A percentile compares a stretch with the other conserved stretches of the same genome.
Evolutionary conservation across 2,329 filamentous ascomycete genomes (phyloP).

Genomic region (Rhynchosporium agropyri): DNA sequence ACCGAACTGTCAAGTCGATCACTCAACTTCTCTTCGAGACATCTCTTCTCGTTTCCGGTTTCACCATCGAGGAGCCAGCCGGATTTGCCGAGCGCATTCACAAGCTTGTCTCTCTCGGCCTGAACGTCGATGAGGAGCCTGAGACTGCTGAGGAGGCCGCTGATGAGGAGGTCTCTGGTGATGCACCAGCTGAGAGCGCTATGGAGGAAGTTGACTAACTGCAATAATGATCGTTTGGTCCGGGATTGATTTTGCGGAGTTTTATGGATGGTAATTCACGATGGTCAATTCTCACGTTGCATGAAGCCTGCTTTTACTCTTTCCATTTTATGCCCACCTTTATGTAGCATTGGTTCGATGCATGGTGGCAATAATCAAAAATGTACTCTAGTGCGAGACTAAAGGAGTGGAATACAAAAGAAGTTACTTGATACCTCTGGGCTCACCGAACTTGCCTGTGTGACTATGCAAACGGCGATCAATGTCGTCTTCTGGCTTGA

Average conservation of each 20-base stretch:
- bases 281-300: slow-evolving; percentile 32
- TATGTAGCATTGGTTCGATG: slow-evolving; percentile 22
- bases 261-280: slow-evolving; percentile 38
- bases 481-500: background rate
- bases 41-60: slow-evolving; percentile 95
- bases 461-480: slow-evolving; percentile 10
- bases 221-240: slow-evolving; percentile 29
- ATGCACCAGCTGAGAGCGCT: slow-evolving; percentile 69
- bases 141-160: slow-evolving; percentile 68
- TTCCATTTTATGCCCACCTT: slow-evolving; percentile 14
- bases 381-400: slow-evolving; percentile 28
- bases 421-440: slow-evolving; percentile 16
- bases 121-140: slow-evolving; percentile 95
- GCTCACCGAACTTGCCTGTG: slow-evolving; percentile 1
- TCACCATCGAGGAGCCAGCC: slow-evolving; percentile 99
- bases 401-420: slow-evolving; percentile 23
- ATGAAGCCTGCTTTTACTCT: slow-evolving; percentile 32
- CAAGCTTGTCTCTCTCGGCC: slow-evolving; percentile 96
- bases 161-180: slow-evolving; percentile 59
- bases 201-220: slow-evolving; percentile 99
- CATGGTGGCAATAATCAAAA: slow-evolving; percentile 21
- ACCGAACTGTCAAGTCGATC: slow-evolving; percentile 99
- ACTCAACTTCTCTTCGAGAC: slow-evolving; percentile 99
- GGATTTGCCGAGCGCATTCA: slow-evolving; percentile 98
- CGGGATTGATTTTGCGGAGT: slow-evolving; percentile 35